A percentile compares a stretch with the other conserved stretches of the same genome.
phyloP scores from a whole-genome alignment of 2,329 filamentous ascomycete genomes.

The Aspergillus neotritici region DNA sequence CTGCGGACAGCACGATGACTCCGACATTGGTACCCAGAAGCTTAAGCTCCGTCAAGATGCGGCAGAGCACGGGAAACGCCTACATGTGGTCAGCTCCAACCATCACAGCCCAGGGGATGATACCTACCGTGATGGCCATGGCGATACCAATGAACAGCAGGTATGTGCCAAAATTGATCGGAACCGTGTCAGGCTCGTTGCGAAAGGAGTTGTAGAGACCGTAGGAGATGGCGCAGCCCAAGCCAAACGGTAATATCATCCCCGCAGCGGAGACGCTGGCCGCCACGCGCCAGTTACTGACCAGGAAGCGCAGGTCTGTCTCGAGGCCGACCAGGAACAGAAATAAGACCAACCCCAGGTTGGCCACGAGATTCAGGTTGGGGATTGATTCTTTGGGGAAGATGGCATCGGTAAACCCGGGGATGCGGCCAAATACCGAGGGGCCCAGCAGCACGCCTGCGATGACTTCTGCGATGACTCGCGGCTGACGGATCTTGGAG shows the following conservation, averaged over 20 bases:
- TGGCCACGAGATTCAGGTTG: slow-evolving; percentile 70
- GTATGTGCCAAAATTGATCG: slow-evolving; percentile 57
- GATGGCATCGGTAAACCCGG: slow-evolving; percentile 68
- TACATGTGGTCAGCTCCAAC: slow-evolving; percentile 18
- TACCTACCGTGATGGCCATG: slow-evolving; percentile 73
- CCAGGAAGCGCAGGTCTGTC: slow-evolving; percentile 71
- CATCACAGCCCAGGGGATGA: neutral
- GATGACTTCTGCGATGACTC: slow-evolving; percentile 78
- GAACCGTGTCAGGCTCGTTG: slow-evolving; percentile 50
- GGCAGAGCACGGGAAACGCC: slow-evolving; percentile 83
- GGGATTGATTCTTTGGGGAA: slow-evolving; percentile 73
- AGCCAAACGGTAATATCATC: slow-evolving; percentile 75
- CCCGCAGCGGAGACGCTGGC: slow-evolving; percentile 71
- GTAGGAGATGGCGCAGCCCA: slow-evolving; percentile 74
- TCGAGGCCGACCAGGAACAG: slow-evolving; percentile 84
- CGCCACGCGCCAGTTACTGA: slow-evolving; percentile 75
- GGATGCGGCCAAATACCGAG: slow-evolving; percentile 81
- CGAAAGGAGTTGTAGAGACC: slow-evolving; percentile 73
- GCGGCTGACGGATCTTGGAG: slow-evolving; percentile 69
- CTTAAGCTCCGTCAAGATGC: slow-evolving; percentile 87
- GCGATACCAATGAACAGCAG: slow-evolving; percentile 86
- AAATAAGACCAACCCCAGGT: slow-evolving; percentile 76
- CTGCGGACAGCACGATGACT: slow-evolving; percentile 81
- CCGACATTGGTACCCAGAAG: slow-evolving; percentile 77
- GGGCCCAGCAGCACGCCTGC: slow-evolving; percentile 81